phyloP scores from a whole-genome alignment of 2,329 filamentous ascomycete species.

The Chaetomium sp. region DNA sequence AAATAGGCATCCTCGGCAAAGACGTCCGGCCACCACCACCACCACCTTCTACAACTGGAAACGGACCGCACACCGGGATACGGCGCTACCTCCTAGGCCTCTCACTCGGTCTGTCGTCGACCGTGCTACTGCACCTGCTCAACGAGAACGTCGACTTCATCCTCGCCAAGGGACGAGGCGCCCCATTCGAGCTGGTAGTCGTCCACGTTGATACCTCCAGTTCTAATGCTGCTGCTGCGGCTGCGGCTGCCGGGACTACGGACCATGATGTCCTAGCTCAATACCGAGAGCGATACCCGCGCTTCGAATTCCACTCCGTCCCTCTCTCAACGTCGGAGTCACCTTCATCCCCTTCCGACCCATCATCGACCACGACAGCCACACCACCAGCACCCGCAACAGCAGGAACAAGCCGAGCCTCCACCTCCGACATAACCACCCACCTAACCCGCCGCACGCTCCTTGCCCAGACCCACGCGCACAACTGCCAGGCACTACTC shows the following conservation, averaged over 20 bases:
- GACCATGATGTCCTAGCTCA: conserved; percentile 36
- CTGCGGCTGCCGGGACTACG: not conserved
- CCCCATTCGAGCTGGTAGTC: conserved; percentile 61
- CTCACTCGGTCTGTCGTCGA: conserved; percentile 77
- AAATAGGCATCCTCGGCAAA: conserved; percentile 48
- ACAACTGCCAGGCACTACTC: conserved; percentile 62
- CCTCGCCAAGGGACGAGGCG: conserved; percentile 54
- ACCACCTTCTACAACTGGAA: not conserved
- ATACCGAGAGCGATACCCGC: conserved; percentile 57
- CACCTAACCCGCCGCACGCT: conserved; percentile 68
- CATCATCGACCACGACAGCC: not conserved
- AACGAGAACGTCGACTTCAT: conserved; percentile 63
- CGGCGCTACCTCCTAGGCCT: conserved; percentile 65
- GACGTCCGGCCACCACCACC: conserved; percentile 34
- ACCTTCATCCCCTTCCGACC: not conserved
- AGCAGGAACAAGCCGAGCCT: not conserved
- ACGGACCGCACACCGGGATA: conserved; percentile 24
- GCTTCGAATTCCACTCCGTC: conserved; percentile 55
- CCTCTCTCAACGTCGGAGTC: conserved; percentile 42
- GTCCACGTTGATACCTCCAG: conserved; percentile 39
- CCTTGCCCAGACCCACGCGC: conserved; percentile 53
- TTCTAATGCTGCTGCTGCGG: not conserved
- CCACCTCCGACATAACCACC: not conserved
- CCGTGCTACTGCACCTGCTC: conserved; percentile 69
- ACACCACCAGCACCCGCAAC: not conserved